Evolutionary conservation across 257 asterid genomes (phyloP), one percentile per base, ranked within the genome.

Genomic region (Penstemon eatonii): DNA sequence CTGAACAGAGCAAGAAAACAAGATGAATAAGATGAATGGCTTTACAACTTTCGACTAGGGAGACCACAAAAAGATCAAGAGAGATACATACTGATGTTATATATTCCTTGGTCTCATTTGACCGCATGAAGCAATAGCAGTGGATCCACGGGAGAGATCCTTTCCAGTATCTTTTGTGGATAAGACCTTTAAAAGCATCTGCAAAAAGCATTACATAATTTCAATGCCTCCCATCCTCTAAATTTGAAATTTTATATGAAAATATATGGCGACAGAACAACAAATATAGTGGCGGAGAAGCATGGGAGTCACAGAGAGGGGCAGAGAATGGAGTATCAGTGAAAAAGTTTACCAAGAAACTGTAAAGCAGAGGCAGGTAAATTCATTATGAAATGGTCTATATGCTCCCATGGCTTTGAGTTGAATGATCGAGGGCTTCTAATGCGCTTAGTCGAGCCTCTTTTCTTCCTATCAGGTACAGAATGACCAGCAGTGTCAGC

Each of bases 301-400:
- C 39, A 9, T 5, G 3, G 6, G 52, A 46, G 19, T 46, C 9
- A 46, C 1, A 18, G 25, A 68, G 67, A 57, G 15, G 37, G 9
- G 18, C 52, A 13, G 44, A 53, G 73, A 53, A 18, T 9, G 8
- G 40, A 65, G 43, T n/a, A 52, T 60, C 15, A 68, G 37, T 19
- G 47, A 51, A 49, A 18, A 65, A 56, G 55, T 82, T 25, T 84
- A 87, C 99, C 97, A 69, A 93, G 96, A 78, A 93, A 93, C 38
- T 84, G 87, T 9, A 90, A 40, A 19, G 97, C 96, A 71, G 97
- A 89, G 33, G 97, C 99, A 59, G 99, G 99, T 45, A 93, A 83
- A 77, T 93, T 90, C 99, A 93, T 93, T 60, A 93, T 83, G 71
- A 89, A 84, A 69, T 93, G 99, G 80, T 93, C 99, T 57, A 87